Evolutionary conservation across 257 asterid species (phyloP).

Genomic region (Primulina huaijiensis): DNA sequence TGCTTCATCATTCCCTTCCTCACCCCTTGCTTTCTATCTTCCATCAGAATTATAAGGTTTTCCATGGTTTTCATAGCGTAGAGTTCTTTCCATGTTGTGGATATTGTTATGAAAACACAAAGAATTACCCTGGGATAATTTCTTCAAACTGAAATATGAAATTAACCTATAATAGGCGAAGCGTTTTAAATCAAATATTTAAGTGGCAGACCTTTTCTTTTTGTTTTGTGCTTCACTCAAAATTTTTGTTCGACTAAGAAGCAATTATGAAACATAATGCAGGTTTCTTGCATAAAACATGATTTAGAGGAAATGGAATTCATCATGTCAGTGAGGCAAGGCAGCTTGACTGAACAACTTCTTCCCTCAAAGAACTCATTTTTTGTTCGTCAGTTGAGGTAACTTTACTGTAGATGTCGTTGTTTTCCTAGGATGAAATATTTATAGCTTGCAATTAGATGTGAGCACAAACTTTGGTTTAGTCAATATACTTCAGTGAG

Average conservation of each 20-base stretch:
- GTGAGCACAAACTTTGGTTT: constrained; percentile 8
- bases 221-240: not conserved
- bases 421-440: constrained; percentile 9
- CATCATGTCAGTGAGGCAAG: constrained; percentile 86
- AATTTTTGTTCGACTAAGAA: constrained; percentile 16
- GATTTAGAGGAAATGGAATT: constrained; percentile 95
- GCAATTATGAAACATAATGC: constrained; percentile 30
- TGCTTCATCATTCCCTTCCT: not conserved
- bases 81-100: not conserved
- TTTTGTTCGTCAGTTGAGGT: constrained; percentile 89
- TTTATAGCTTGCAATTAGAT: constrained; percentile 3
- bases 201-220: not conserved
- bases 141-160: not conserved
- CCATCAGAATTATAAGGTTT: not conserved
- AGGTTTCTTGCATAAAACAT: constrained; percentile 77
- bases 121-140: not conserved
- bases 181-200: not conserved
- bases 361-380: constrained; percentile 83
- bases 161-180: not conserved
- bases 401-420: constrained; percentile 22
- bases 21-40: not conserved
- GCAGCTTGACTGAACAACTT: constrained; percentile 86
- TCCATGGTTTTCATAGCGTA: not conserved
- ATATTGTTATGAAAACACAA: not conserved
- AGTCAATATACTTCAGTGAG: constrained; percentile 5